Base-by-base conservation (phyloP, 2,329 filamentous ascomycete species). In the Colletotrichum gigasporum region DNA sequence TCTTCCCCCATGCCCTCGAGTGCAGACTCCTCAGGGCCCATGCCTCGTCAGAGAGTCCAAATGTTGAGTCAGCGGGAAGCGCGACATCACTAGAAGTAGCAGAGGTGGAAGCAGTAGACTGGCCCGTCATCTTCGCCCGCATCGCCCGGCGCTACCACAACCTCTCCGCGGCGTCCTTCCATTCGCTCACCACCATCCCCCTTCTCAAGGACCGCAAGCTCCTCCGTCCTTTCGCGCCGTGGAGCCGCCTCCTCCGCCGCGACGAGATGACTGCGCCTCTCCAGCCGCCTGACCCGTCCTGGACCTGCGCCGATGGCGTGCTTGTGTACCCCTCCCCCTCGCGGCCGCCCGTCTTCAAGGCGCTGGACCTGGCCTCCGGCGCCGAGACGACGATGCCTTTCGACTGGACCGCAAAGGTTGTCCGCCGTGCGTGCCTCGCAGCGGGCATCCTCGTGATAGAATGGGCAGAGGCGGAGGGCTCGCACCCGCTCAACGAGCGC, bases 401-500 rank as follows among this genome's bases (percentile, higher is more conserved):
- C 66, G 76, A 83, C 34, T 75, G 79, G 5, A 64, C 71, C 1
- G 78, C 76, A 7, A 87, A 83, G 67, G 79, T 85, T 32, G 76
- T 90, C 24, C 79, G 87, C 11, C 81, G 87, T 11, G 72, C 88
- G 3, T 81, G 87, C 12, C 75, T 90, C 4, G 80, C 82, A 30
- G 76, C 83, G 32, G 77, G 78, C 2, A 76, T 88, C n/a, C 75
- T 91, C n/a, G 70, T 90, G 16, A 75, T 90, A n/a, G 87, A 90
- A 71, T 90, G 87, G 87, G 86, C 85, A 51, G 85, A 88, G 69
- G 72, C 77, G 2, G 76, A 81, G 26, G 75, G 83, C 1, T 85
- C 81, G 65, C 82, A 85, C 71, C 80, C 82, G 71, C 72, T 85
- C 20, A 84, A 86, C 70, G 80, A 83, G 60, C 75, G 76, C 48